These are phyloP conservation scores for Meira nashicola DNA, from an alignment of 1,284 basidiomycete species.

Conservation along the genomic window DNA sequence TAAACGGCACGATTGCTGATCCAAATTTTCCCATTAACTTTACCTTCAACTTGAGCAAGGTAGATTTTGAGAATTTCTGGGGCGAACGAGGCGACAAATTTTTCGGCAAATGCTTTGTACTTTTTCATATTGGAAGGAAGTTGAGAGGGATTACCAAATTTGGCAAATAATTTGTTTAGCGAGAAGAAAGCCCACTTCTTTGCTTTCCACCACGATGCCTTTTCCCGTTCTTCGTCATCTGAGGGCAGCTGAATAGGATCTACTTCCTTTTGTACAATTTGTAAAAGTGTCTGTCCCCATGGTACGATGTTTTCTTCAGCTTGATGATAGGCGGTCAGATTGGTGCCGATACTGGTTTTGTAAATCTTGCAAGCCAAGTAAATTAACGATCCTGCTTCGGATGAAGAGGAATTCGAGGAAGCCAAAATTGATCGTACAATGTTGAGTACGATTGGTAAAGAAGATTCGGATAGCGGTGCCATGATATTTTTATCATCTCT, in stretches of 20 bases:
- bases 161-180: conserved; percentile 50
- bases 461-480: conserved; percentile 35
- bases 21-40: conserved; percentile 31
- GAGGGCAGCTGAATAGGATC: conserved; percentile 28
- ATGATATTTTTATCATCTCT: conserved; percentile 39
- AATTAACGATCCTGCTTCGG: conserved; percentile 44
- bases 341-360: conserved; percentile 45
- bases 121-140: conserved; percentile 39
- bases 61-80: conserved; percentile 52
- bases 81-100: conserved; percentile 45
- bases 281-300: conserved; percentile 48
- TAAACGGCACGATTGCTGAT: conserved; percentile 41
- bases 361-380: conserved; percentile 49
- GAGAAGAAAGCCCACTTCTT: conserved; percentile 53
- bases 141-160: conserved; percentile 49
- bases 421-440: conserved; percentile 35
- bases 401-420: conserved; percentile 29
- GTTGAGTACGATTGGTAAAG: conserved; percentile 41
- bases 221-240: conserved; percentile 35
- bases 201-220: conserved; percentile 47
- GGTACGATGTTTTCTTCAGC: conserved; percentile 45
- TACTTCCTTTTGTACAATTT: conserved; percentile 42
- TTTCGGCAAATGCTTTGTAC: conserved; percentile 51
- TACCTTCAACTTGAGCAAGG: conserved; percentile 36
- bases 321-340: conserved; percentile 45